phyloP scores from a whole-genome alignment of 2,329 filamentous ascomycete genomes.

The Pseudocercospora fuligena region DNA sequence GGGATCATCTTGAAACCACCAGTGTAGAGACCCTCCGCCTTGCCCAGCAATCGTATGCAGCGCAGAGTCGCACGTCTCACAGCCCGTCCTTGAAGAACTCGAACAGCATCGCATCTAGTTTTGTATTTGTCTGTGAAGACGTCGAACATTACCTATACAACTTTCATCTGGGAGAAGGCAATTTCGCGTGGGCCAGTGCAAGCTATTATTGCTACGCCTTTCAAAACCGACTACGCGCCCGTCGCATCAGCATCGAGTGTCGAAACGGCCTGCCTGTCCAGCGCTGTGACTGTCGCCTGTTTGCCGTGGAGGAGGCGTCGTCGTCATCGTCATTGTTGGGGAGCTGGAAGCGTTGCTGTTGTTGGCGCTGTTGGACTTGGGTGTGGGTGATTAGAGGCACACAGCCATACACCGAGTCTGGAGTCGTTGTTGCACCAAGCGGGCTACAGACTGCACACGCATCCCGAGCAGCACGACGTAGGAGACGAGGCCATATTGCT shows the following conservation, averaged over 20 bases:
- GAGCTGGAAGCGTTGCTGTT: neutral
- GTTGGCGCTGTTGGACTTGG: neutral
- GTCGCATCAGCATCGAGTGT: slow-evolving; percentile 1
- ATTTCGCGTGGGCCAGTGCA: neutral
- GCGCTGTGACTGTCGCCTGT: slow-evolving; percentile 1
- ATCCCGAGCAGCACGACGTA: neutral
- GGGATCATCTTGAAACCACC: neutral
- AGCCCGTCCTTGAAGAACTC: neutral
- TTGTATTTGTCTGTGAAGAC: neutral
- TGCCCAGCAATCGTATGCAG: too few relatives aligned
- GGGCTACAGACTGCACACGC: neutral
- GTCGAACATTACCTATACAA: neutral
- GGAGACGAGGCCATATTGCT: neutral
- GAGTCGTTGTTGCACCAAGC: neutral
- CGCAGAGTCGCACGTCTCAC: too few relatives aligned
- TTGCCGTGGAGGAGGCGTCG: neutral
- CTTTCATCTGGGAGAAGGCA: neutral
- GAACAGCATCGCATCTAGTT: neutral
- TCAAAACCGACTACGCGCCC: slow-evolving; percentile 9
- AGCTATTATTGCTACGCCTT: slow-evolving; percentile 1
- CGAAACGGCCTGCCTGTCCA: slow-evolving; percentile 4
- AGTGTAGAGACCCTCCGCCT: neutral
- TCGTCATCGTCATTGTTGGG: neutral
- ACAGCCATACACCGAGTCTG: neutral
- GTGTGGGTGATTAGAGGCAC: neutral